Evolutionary conservation across 495 filamentous ascomycete species (phyloP), one percentile per base, ranked within the genome.

Genomic region (Echria macrotheca): DNA sequence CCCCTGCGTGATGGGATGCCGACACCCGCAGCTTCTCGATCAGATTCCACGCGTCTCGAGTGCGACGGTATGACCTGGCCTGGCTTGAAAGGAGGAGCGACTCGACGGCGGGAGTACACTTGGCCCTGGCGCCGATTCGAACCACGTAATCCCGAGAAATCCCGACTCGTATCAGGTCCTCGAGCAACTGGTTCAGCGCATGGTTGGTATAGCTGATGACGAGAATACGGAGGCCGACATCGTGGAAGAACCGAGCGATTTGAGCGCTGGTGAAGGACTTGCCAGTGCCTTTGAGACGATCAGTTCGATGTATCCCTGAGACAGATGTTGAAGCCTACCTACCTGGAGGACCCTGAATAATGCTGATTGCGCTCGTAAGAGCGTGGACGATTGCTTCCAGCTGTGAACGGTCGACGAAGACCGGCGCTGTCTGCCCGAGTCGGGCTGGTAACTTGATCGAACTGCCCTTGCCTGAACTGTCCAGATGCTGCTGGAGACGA

Each of bases 311-410:
- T 9, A 17, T 22, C 3, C 17, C 18, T 22, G 24, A 6, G 53
- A 9, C 18, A 18, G 5, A 1, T 37, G 32, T 12, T 29, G 28
- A 11, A 11, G 4, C 14, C 4, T 45, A 49, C 68, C 36, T 70
- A 85, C 84, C 85, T 64, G 87, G 87, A 0, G 87, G 86, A 0
- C 87, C 87, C 64, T 91, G 86, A 11, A 90, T 83, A 1, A 84
- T 56, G 55, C 80, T 81, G 3, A 90, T 68, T 10, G 59, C 61
- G 17, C 75, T 77, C 0, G 50, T 66, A 28, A 91, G 54, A 0
- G 79, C 79, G 3, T 69, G 59, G 9, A 81, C 21, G 0, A 91
- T 53, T 14, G 83, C 83, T 1, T 67, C 50, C 4, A 72, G 58
- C 48, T 91, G 86, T 0, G 83, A 81, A 0, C 56, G 25, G 46